These are phyloP conservation scores for Globisporangium nunn DNA, from an alignment of 352 stramenopile species.

Conservation along the genomic window DNA sequence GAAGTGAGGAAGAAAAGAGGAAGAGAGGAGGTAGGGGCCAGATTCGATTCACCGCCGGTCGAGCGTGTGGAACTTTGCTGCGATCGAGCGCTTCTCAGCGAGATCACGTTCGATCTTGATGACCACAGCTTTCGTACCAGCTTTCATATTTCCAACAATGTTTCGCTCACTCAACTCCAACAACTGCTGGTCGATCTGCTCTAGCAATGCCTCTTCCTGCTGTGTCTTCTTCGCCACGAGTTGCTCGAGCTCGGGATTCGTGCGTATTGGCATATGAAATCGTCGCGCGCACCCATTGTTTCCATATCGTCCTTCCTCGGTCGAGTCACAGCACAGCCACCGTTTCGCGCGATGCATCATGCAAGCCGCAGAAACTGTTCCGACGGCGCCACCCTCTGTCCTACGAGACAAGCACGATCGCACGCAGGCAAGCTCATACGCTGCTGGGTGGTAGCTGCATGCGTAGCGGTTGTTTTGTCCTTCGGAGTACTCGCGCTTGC, in stretches of 20 bases:
- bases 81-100: conserved; percentile 27
- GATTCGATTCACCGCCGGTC: conserved; percentile 18
- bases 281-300: conserved; percentile 48
- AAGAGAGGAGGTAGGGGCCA: too few relatives aligned
- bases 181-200: conserved; percentile 54
- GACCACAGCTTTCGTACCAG: conserved; percentile 36
- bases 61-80: conserved; percentile 45
- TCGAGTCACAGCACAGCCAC: conserved; percentile 75
- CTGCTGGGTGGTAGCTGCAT: conserved; percentile 54
- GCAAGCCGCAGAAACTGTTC: conserved; percentile 24
- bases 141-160: conserved; percentile 44
- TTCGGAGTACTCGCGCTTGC: conserved; percentile 57
- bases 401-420: conserved; percentile 41
- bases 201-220: conserved; percentile 33
- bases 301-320: conserved; percentile 56
- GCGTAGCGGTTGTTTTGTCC: conserved; percentile 61
- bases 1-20: too few relatives aligned
- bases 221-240: conserved; percentile 36
- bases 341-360: conserved; percentile 68
- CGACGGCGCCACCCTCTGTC: neutral
- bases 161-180: conserved; percentile 50
- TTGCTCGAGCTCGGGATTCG: conserved; percentile 30
- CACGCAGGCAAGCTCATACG: conserved; percentile 60
- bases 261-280: conserved; percentile 49
- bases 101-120: conserved; percentile 49